Evolutionary conservation across 2,329 filamentous ascomycete species (phyloP), one percentile per base, ranked within the genome.

Genomic region (Decorospora gaudefroyi): DNA sequence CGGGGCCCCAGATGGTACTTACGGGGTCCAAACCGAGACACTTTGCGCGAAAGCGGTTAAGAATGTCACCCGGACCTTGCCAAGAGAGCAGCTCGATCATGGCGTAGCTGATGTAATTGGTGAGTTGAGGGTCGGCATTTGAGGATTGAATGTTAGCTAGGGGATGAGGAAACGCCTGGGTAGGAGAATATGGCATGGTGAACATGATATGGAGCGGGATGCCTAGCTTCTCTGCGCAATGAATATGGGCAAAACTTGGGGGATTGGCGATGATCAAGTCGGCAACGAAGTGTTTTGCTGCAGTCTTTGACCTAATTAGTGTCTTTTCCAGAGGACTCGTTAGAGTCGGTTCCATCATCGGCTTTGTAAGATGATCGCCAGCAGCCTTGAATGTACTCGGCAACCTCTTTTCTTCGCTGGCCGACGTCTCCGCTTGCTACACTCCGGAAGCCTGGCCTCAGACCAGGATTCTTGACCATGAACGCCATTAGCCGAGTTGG

Each of bases 171-270:
- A 78, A 77, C 1, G 65, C 69, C 22, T 52, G 60, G 2, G 76
- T 78, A 4, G 58, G 63, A 18, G 60, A 72, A 70, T 74, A 80
- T 4, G 77, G 77, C 77, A 79, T 80, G 1, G 62, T 67, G 42
- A 68, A 95, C 86, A 95, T 92, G 62, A 95, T 79, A 60, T 89
- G 86, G 4, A 88, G 61, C 0, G 86, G 86, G 18, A 89, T 80
- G 0, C 85, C 85, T 54, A 88, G 66, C 63, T 84, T 85, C 69
- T 89, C 83, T 0, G 85, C 86, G 48, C 85, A 79, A 59, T 89
- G 86, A 3, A 89, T 76, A 60, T 89, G 86, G 0, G 84, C 86
- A 67, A 88, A 89, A 59, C 84, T 87, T 0, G 86, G 86, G 1
- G 86, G 86, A 48, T 90, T 90, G 2, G 86, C 86, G 55, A 90